Conservation (phyloP, 2,329 filamentous ascomycete genomes). For the Capronia coronata region DNA sequence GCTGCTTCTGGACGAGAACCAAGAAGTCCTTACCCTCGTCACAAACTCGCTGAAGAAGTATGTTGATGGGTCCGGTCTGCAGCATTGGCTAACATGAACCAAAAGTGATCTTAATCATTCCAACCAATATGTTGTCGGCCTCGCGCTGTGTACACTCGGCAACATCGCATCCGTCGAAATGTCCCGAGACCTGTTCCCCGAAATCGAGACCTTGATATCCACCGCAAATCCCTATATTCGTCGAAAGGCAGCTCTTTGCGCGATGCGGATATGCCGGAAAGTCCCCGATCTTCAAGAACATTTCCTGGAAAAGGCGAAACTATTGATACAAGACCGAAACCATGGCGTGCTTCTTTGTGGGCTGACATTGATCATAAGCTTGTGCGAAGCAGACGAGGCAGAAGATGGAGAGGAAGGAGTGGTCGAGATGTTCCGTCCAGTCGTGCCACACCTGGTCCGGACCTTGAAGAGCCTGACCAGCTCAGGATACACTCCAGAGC, state of each 20-base stretch:
- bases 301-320: conserved; percentile 87
- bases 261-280: conserved; percentile 97
- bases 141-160: conserved; percentile 90
- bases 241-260: conserved; percentile 94
- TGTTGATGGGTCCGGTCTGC: not conserved
- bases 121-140: conserved; percentile 96
- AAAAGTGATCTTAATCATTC: conserved; percentile 95
- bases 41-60: conserved; percentile 98
- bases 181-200: conserved; percentile 92
- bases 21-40: conserved; percentile 92
- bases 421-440: conserved; percentile 81
- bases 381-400: conserved; percentile 91
- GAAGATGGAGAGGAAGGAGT: conserved; percentile 78
- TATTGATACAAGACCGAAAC: conserved; percentile 84
- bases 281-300: conserved; percentile 96
- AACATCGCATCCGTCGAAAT: conserved; percentile 98
- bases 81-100: conserved; percentile 33
- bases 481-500: conserved; percentile 93
- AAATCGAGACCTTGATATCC: conserved; percentile 85
- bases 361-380: conserved; percentile 78
- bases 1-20: conserved; percentile 92
- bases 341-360: conserved; percentile 93
- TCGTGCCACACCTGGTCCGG: conserved; percentile 79
- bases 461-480: conserved; percentile 87
- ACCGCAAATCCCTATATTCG: conserved; percentile 98